These are phyloP conservation scores for Eurotiales sp. DNA, from an alignment of 2,329 filamentous ascomycete species.

Conservation along the genomic window DNA sequence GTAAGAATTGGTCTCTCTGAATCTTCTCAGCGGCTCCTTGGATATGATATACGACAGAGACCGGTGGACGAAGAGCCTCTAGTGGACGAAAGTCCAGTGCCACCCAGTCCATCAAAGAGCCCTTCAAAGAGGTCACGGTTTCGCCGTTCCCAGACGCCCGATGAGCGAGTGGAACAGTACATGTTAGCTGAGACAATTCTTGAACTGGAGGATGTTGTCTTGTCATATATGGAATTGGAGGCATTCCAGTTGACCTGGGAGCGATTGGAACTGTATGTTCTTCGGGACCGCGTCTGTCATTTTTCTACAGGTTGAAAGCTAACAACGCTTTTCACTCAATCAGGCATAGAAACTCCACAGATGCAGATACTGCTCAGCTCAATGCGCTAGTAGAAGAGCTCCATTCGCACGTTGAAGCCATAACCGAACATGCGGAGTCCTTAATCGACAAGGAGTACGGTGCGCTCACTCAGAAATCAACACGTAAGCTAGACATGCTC, in stretches of 20 bases:
- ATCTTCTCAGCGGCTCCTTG: conserved; percentile 40
- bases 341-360: conserved; percentile 21
- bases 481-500: not conserved
- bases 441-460: conserved; percentile 39
- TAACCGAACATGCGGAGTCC: conserved; percentile 57
- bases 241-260: conserved; percentile 58
- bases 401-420: conserved; percentile 51
- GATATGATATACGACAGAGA: conserved; percentile 32
- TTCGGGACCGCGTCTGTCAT: not conserved
- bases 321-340: conserved; percentile 9
- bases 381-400: conserved; percentile 55
- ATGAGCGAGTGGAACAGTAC: conserved; percentile 16
- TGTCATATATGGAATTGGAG: conserved; percentile 65
- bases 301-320: too few species aligned
- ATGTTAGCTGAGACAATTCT: conserved; percentile 56
- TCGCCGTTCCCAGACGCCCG: conserved; percentile 23
- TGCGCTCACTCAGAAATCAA: not conserved
- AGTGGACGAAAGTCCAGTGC: conserved; percentile 24
- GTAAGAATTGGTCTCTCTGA: conserved; percentile 48
- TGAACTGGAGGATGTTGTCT: conserved; percentile 65
- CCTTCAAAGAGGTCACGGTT: conserved; percentile 18
- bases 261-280: conserved; percentile 38
- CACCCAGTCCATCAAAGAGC: conserved; percentile 32
- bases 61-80: conserved; percentile 21
- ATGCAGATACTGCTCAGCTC: conserved; percentile 25